Conservation (phyloP, 371 early-diverging fungal genomes). For the Mortierella sp. region DNA sequence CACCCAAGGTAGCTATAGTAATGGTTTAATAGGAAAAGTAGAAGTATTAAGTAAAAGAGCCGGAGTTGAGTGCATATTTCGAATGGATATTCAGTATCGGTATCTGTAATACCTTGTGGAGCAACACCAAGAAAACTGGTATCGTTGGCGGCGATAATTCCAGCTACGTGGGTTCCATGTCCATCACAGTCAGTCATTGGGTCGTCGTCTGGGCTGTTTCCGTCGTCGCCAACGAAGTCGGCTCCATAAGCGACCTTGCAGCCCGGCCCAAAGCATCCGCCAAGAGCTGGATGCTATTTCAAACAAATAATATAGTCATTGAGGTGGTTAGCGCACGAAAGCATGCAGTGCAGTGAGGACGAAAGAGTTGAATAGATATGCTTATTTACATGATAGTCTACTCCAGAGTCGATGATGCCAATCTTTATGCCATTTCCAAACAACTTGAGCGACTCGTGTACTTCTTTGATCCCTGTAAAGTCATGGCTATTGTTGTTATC, state of each 20-base stretch:
- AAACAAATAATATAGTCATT: background rate
- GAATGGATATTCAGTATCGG: background rate
- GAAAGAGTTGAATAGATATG: background rate
- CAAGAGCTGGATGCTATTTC: conserved; percentile 64
- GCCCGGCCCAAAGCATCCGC: conserved; percentile 75
- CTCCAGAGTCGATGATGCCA: conserved; percentile 53
- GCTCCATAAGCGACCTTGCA: conserved; percentile 70
- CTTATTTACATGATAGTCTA: conserved; percentile 36
- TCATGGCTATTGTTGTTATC: conserved; percentile 21
- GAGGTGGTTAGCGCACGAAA: background rate
- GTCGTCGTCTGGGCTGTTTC: conserved; percentile 61
- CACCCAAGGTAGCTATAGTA: conserved; percentile 64
- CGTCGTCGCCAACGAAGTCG: conserved; percentile 72
- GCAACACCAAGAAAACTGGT: conserved; percentile 68
- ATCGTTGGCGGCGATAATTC: conserved; percentile 63
- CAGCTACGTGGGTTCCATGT: conserved; percentile 73
- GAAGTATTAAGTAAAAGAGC: background rate
- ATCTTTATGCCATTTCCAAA: conserved; percentile 53
- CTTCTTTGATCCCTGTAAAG: conserved; percentile 39
- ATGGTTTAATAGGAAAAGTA: background rate
- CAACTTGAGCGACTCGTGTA: conserved; percentile 36
- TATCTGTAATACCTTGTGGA: conserved; percentile 56
- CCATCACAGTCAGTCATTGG: conserved; percentile 72
- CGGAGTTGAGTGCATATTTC: background rate
- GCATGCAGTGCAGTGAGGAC: background rate